Evolutionary conservation across 306 rosid genomes (phyloP), one percentile per base, ranked within the genome.

Genomic region (Cicer pinnatifidum): DNA sequence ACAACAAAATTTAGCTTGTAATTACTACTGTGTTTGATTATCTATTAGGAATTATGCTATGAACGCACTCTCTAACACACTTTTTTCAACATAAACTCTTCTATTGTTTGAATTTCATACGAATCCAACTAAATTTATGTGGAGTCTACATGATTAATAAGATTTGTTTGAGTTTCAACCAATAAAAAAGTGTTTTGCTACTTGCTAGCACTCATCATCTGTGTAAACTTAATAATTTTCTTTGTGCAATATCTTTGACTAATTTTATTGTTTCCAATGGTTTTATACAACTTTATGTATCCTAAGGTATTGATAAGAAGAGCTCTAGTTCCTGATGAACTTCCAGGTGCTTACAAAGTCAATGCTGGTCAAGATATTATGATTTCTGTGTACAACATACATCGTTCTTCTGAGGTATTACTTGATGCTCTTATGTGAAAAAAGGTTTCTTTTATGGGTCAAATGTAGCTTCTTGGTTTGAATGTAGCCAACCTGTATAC

Each of bases 351-450:
- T 77, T 94, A 84, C 93, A 91, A 87, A 86, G 86, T 91, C 69
- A 75, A 87, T 62, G 89, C 94, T 48, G 97, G 99, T 84, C 99
- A 94, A 84, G 97, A 94, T 87, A 86, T 94, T 54, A 94, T 91
- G 97, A 91, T 94, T 73, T 91, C 97, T 59, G 99, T 94, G 17
- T 94, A 91, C 78, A 94, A 94, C 81, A 86, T 88, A 78, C 97
- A 89, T 78, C 97, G 65, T 78, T 94, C 97, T 83, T 88, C 97
- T 50, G 61, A 91, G 98, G 97, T 89, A 88, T 76, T 58, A 7
- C 45, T 19, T 67, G 65, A 50, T 17, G 9, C 20, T 71, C 66
- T 59, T 8, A 40, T 16, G 38, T 58, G 15, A 9, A 20, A 15
- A 59, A 10, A 5, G 9, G 41, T 71, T 54, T 71, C 64, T 48